Percentiles rank a stretch among this genome's conserved stretches.
Conservation (phyloP, 257 asterid species). For the Prunella vulgaris region DNA sequence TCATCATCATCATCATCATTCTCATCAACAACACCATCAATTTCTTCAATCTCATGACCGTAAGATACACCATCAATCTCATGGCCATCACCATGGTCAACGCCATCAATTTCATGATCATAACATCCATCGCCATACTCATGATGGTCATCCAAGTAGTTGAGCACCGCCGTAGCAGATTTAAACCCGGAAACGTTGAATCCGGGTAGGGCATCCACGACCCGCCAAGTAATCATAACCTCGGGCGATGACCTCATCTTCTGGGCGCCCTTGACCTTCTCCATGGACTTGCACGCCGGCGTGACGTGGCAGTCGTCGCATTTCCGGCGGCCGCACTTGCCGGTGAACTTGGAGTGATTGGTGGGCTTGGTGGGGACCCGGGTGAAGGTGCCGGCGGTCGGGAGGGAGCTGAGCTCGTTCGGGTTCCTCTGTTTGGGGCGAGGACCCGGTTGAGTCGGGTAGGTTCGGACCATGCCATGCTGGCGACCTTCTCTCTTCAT, state of each 20-base stretch:
- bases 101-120: constrained; percentile 8
- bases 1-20: constrained; percentile 5
- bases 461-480: constrained; percentile 71
- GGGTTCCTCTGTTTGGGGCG: constrained; percentile 23
- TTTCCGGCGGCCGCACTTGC: constrained; percentile 59
- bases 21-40: background rate
- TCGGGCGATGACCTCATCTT: constrained; percentile 41
- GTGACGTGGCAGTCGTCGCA: constrained; percentile 49
- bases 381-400: constrained; percentile 67
- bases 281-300: constrained; percentile 58
- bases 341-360: constrained; percentile 85
- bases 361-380: constrained; percentile 62
- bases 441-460: constrained; percentile 36
- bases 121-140: background rate
- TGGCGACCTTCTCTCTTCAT: constrained; percentile 85
- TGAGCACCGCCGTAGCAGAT: constrained; percentile 62
- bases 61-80: background rate
- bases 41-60: constrained; percentile 5
- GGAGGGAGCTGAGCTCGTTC: constrained; percentile 37
- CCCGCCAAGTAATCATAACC: constrained; percentile 51
- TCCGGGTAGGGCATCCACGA: constrained; percentile 41
- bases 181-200: constrained; percentile 35
- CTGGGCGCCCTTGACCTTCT: constrained; percentile 57
- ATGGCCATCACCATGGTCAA: background rate
- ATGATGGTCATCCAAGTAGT: constrained; percentile 37